These are phyloP conservation scores for Collybia mongolica DNA, from an alignment of 768 basidiomycete genomes.

Conservation along the genomic window DNA sequence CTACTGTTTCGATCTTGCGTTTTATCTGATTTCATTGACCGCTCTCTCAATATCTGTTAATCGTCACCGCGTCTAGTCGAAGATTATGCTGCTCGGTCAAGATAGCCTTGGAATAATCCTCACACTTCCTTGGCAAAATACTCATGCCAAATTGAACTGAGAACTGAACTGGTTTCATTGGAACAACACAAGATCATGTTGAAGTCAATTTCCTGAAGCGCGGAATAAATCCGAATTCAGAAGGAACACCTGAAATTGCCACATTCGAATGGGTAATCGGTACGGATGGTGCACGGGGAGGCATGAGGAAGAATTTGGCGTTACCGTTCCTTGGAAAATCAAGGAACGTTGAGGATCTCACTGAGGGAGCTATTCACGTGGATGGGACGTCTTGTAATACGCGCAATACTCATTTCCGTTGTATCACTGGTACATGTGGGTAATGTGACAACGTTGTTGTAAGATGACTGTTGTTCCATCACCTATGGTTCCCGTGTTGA, in stretches of 20 bases:
- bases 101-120: conserved; percentile 35
- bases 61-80: conserved; percentile 19
- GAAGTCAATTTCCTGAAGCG: conserved; percentile 31
- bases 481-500: neutral
- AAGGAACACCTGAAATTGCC: conserved; percentile 24
- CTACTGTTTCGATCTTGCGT: too few relatives aligned
- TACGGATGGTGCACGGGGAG: conserved; percentile 41
- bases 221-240: conserved; percentile 11
- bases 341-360: conserved; percentile 27
- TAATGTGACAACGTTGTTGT: conserved; percentile 31
- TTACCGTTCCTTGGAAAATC: conserved; percentile 41
- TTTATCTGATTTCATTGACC: too few relatives aligned
- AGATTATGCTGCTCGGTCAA: conserved; percentile 33
- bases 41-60: neutral
- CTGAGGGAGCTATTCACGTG: conserved; percentile 43
- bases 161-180: conserved; percentile 43
- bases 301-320: conserved; percentile 39
- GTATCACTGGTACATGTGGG: conserved; percentile 51
- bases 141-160: conserved; percentile 36
- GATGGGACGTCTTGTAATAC: conserved; percentile 37
- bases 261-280: conserved; percentile 39
- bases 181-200: conserved; percentile 33
- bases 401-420: conserved; percentile 2
- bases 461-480: conserved; percentile 7
- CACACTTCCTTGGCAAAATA: conserved; percentile 29